Conservation (phyloP, 1,139 yeast species). For the Tardiomyces depauwii region DNA sequence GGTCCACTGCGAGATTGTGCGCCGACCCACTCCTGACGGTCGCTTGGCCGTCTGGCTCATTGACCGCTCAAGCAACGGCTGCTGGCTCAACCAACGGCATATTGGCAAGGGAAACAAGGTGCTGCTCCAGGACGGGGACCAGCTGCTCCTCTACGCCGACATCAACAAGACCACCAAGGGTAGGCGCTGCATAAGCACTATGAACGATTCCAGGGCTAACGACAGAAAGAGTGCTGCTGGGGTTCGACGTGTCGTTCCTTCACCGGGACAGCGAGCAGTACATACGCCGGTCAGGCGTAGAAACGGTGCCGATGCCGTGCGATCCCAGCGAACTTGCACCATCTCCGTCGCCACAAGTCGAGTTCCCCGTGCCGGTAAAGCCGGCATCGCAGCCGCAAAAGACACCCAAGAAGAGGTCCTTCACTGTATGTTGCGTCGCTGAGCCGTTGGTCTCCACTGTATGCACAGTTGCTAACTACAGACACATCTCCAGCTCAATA, state of each 20-base stretch:
- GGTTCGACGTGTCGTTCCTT: background rate
- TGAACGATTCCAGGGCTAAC: no score
- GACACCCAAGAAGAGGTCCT: background rate
- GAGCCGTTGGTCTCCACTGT: no score
- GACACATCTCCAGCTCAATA: background rate
- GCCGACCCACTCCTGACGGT: constrained; percentile 40
- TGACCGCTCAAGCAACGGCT: constrained; percentile 72
- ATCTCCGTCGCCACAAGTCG: background rate
- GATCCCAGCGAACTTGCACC: background rate
- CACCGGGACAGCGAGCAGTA: background rate
- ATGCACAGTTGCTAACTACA: background rate
- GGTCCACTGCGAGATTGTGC: constrained; percentile 61
- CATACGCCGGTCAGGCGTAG: background rate
- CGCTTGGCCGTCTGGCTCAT: constrained; percentile 71
- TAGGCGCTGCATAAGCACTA: no score
- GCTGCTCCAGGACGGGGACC: background rate
- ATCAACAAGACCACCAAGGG: background rate
- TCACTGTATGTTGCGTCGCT: background rate
- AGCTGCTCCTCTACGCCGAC: background rate
- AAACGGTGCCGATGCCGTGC: background rate
- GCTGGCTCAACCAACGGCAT: constrained; percentile 46
- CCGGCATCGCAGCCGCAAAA: background rate
- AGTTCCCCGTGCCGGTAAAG: background rate
- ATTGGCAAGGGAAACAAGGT: background rate
- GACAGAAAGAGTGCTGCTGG: background rate